Evolutionary conservation across 2,329 filamentous ascomycete species (phyloP), one percentile per base, ranked within the genome.

Genomic region (Fusarium tupiense): DNA sequence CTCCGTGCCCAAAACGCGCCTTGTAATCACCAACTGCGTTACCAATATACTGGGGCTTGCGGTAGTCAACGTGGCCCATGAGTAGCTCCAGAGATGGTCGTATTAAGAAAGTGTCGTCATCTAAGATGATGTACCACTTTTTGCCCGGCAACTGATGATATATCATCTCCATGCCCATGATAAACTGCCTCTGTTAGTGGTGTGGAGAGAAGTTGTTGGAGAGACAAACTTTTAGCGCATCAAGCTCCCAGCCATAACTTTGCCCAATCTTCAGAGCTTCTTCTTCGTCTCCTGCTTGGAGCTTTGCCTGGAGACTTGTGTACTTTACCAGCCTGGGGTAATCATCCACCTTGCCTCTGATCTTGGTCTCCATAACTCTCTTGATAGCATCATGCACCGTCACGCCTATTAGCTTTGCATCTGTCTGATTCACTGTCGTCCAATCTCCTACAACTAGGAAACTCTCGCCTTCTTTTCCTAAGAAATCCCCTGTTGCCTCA

Each of bases 81-180:
- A 90, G 79, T 4, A 85, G 78, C 47, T 82, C 80, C 35, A 90
- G 79, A 19, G 88, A 88, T 6, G 85, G 82, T 59, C 84, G 84
- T 50, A 89, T 82, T 50, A 90, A 77, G 76, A 86, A 90, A 2
- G 87, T 90, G 76, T 90, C 88, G 78, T 90, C 88, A 78, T 90
- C 88, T 20, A 88, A 79, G 71, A 90, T 85, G 69, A 90, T 78
- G 75, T 89, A 90, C 88, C 88, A 90, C 77, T 88, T 88, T 81
- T 89, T 90, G 69, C 83, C 78, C 1, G 88, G 88, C 76, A 89
- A 82, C 22, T 80, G 82, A 44, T 82, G 79, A 81, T 86, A 88
- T 26, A 86, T 82, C 69, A 88, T 84, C 72, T 89, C 86, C 73
- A 90, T 85, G 49, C 87, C 86, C 46, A 87, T 85, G 59, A 90